Percentiles rank a stretch among this genome's conserved stretches.
phyloP scores from a whole-genome alignment of 164 flowering plant genomes.

The Umbilicus rupestris region DNA sequence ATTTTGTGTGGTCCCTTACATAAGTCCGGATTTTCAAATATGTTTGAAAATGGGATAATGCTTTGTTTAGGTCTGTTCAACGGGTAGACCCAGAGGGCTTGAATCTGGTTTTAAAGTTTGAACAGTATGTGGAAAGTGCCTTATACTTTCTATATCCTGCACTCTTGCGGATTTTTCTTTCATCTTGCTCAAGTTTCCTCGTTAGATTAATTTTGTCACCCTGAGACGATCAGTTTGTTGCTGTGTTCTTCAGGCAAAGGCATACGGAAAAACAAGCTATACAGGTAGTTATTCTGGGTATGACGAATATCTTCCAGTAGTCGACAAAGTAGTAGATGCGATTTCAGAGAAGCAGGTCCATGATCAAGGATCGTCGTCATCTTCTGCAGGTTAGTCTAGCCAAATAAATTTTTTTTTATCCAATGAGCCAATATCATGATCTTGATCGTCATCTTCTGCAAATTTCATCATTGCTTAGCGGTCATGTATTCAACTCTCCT shows the following conservation, averaged over 20 bases:
- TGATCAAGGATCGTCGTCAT: slow-evolving; percentile 25
- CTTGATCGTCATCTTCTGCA: too few relatives aligned
- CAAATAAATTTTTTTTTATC: too few relatives aligned
- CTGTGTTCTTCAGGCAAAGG: slow-evolving; percentile 48
- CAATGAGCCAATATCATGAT: too few relatives aligned
- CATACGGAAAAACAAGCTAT: slow-evolving; percentile 39
- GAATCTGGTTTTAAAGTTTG: too few relatives aligned
- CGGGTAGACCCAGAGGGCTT: too few relatives aligned
- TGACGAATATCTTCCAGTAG: slow-evolving; percentile 86
- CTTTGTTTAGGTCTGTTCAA: too few relatives aligned
- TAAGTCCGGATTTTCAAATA: too few relatives aligned
- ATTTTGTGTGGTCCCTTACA: too few relatives aligned
- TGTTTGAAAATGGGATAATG: too few relatives aligned
- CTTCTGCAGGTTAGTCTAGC: slow-evolving; percentile 44
- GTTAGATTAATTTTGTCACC: background rate
- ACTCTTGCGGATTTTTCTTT: background rate
- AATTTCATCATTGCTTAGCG: too few relatives aligned
- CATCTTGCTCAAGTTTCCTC: background rate
- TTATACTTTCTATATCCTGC: background rate
- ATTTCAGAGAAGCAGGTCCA: slow-evolving; percentile 56
- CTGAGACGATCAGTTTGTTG: background rate
- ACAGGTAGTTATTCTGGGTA: slow-evolving; percentile 42
- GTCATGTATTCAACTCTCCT: background rate
- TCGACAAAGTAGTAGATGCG: slow-evolving; percentile 84
- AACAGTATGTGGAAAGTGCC: background rate